Evolutionary conservation across 176 grass and related monocot species (phyloP).

Genomic region (Lolium perenne): DNA sequence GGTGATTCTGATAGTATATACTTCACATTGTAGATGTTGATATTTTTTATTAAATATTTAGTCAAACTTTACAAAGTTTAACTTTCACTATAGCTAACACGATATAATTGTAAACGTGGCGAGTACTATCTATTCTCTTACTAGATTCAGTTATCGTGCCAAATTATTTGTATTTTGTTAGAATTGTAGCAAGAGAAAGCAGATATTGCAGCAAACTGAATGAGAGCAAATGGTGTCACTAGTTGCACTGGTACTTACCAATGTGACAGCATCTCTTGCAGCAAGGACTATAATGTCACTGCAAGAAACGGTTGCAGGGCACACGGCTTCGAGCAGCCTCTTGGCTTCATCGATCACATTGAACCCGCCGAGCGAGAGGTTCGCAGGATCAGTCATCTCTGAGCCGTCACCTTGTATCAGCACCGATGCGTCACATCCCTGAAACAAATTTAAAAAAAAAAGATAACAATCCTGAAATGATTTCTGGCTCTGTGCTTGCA

Average conservation of each 20-base stretch:
- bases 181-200: too few species aligned
- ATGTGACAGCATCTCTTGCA: conserved; percentile 77
- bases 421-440: conserved; percentile 96
- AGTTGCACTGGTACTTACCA: conserved; percentile 59
- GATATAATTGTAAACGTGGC: too few species aligned
- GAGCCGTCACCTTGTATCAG: conserved; percentile 74
- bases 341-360: conserved; percentile 76
- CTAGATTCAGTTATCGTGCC: not conserved
- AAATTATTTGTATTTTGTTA: too few species aligned
- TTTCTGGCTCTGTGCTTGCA: not conserved
- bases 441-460: conserved; percentile 25
- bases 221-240: not conserved
- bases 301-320: conserved; percentile 85
- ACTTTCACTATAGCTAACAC: too few species aligned
- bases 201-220: not conserved
- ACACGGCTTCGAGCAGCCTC: conserved; percentile 73
- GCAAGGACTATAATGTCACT: conserved; percentile 86
- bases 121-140: too few species aligned
- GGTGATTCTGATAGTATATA: too few species aligned
- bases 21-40: too few species aligned
- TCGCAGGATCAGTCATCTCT: conserved; percentile 85
- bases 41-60: too few species aligned
- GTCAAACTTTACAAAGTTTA: too few species aligned
- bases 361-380: conserved; percentile 87
- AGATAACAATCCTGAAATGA: not conserved